Evolutionary conservation across 2,329 filamentous ascomycete species (phyloP).

Genomic region (Cercospora sp.): DNA sequence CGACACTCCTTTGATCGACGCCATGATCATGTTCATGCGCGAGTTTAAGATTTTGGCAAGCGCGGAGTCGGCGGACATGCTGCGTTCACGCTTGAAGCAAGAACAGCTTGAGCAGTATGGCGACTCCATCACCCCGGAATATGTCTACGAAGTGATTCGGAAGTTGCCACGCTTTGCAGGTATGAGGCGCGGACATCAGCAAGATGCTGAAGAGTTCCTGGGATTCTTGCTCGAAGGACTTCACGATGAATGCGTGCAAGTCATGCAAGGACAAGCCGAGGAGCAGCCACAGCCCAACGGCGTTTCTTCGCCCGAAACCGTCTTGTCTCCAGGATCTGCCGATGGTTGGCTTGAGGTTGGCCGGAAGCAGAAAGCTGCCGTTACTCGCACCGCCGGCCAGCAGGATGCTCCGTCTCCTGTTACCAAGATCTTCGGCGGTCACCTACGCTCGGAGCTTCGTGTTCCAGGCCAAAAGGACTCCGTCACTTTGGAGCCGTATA

Average conservation of each 20-base stretch:
- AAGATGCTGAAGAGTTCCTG: constrained; percentile 96
- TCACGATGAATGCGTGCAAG: constrained; percentile 84
- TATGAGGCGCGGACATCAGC: constrained; percentile 95
- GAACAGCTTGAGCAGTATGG: constrained; percentile 88
- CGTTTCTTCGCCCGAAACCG: constrained; percentile 48
- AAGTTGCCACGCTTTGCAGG: constrained; percentile 83
- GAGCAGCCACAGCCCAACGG: constrained; percentile 33
- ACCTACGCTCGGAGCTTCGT: constrained; percentile 83
- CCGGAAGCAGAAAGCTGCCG: constrained; percentile 80
- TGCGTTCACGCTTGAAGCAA: constrained; percentile 72
- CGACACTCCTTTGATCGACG: constrained; percentile 88
- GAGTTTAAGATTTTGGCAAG: constrained; percentile 87
- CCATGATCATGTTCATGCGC: constrained; percentile 94
- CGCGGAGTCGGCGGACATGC: constrained; percentile 70
- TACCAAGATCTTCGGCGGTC: constrained; percentile 91
- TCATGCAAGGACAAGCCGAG: constrained; percentile 55
- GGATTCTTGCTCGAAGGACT: constrained; percentile 90
- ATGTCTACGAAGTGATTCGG: constrained; percentile 90
- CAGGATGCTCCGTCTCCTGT: constrained; percentile 64
- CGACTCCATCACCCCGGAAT: constrained; percentile 87
- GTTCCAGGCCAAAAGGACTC: constrained; percentile 86
- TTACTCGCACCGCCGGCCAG: constrained; percentile 79
- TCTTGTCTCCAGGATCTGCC: constrained; percentile 43
- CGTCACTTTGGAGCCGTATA: constrained; percentile 89
- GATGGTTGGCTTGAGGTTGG: constrained; percentile 92